These are phyloP conservation scores for Coniochaeta prunicola DNA, from an alignment of 2,329 filamentous ascomycete species.

Conservation along the genomic window DNA sequence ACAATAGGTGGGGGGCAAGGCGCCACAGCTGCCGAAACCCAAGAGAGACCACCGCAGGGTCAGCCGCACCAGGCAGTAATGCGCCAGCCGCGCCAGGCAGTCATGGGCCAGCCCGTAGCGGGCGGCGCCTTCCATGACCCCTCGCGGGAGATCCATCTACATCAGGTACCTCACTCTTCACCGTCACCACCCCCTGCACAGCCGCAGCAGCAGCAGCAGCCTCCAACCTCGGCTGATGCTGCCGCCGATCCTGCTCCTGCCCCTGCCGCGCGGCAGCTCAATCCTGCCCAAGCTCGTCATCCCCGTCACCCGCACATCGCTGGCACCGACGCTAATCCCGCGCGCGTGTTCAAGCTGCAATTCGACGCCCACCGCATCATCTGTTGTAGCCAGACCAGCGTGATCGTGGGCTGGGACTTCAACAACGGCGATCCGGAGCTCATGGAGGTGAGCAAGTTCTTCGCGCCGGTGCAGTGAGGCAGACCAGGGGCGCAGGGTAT, in stretches of 20 bases:
- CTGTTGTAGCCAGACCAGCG: slow-evolving; percentile 84
- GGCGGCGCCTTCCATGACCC: neutral
- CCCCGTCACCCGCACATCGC: slow-evolving; percentile 10
- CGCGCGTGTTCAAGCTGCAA: slow-evolving; percentile 88
- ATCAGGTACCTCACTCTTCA: slow-evolving; percentile 13
- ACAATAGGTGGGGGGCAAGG: neutral
- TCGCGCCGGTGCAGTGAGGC: slow-evolving; percentile 51
- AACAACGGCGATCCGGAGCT: slow-evolving; percentile 78
- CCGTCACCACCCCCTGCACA: neutral
- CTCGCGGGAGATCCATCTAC: slow-evolving; percentile 9
- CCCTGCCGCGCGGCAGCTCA: slow-evolving; percentile 5
- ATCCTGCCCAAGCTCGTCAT: slow-evolving; percentile 4
- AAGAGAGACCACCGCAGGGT: neutral
- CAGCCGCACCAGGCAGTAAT: neutral
- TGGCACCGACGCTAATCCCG: slow-evolving; percentile 42
- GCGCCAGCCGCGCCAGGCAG: neutral
- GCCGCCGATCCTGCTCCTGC: neutral
- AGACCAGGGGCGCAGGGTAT: no score
- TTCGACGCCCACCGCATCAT: slow-evolving; percentile 92
- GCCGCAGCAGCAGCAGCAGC: neutral
- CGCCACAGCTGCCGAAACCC: neutral
- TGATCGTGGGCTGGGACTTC: slow-evolving; percentile 98
- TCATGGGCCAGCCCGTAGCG: neutral
- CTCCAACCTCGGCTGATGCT: neutral
- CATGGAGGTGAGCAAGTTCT: slow-evolving; percentile 71